Conservation (phyloP, 1,139 yeast species). For the Taphrina populina region DNA sequence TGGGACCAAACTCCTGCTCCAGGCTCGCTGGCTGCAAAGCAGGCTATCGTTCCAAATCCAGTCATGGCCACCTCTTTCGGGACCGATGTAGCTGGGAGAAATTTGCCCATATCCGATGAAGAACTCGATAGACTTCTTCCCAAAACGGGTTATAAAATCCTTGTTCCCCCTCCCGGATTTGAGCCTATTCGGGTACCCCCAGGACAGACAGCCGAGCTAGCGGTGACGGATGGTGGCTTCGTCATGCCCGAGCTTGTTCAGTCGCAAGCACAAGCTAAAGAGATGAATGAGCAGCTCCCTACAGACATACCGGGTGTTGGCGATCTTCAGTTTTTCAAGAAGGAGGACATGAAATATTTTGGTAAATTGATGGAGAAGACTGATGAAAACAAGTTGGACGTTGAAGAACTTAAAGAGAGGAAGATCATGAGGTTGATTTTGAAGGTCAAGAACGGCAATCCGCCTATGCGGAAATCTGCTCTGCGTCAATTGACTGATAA, state of each 20-base stretch:
- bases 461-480: conserved; percentile 65
- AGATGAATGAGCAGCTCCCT: conserved; percentile 45
- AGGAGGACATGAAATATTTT: conserved; percentile 71
- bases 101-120: conserved; percentile 54
- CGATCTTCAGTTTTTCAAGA: conserved; percentile 65
- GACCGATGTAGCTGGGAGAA: conserved; percentile 38
- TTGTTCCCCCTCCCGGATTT: conserved; percentile 54
- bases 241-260: conserved; percentile 44
- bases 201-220: conserved; percentile 46
- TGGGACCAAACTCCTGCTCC: conserved; percentile 44
- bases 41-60: conserved; percentile 38
- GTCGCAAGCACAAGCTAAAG: conserved; percentile 42
- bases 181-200: conserved; percentile 44
- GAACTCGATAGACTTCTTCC: conserved; percentile 58
- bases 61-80: conserved; percentile 47
- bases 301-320: conserved; percentile 64
- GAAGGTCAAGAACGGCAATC: conserved; percentile 75
- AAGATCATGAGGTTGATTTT: conserved; percentile 64
- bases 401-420: conserved; percentile 60
- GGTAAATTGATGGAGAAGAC: conserved; percentile 56
- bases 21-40: conserved; percentile 28
- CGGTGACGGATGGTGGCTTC: conserved; percentile 46
- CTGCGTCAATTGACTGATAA: conserved; percentile 65
- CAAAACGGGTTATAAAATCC: conserved; percentile 52
- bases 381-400: conserved; percentile 47